phyloP scores from a whole-genome alignment of 1,284 basidiomycete genomes.

The Pisolithus thermaeus region DNA sequence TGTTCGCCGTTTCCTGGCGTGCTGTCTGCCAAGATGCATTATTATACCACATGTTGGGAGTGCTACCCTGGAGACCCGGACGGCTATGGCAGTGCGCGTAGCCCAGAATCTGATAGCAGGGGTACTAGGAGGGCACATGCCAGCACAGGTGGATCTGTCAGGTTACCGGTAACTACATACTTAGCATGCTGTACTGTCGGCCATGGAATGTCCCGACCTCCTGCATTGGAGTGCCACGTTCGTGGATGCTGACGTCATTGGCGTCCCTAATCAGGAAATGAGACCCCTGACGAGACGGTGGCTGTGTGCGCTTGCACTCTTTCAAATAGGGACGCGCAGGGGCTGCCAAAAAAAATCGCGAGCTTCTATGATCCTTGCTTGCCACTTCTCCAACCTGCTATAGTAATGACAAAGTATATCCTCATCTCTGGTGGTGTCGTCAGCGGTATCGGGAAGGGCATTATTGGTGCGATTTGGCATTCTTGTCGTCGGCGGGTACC shows the following conservation, averaged over 20 bases:
- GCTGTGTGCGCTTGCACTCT: neutral
- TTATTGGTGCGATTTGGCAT: slow-evolving; percentile 67
- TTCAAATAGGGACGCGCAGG: slow-evolving; percentile 4
- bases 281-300: neutral
- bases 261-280: neutral
- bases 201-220: neutral
- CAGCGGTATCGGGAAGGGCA: slow-evolving; percentile 92
- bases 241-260: neutral
- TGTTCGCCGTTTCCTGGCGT: slow-evolving; percentile 9
- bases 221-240: too few relatives aligned
- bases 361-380: slow-evolving; percentile 7
- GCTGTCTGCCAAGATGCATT: slow-evolving; percentile 47
- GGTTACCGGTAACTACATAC: neutral
- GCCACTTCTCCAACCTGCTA: slow-evolving; percentile 6
- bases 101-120: slow-evolving; percentile 61
- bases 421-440: slow-evolving; percentile 89
- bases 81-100: slow-evolving; percentile 75
- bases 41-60: slow-evolving; percentile 89
- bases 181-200: neutral
- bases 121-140: slow-evolving; percentile 47
- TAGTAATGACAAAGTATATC: slow-evolving; percentile 81
- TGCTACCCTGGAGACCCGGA: slow-evolving; percentile 80
- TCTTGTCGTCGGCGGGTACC: slow-evolving; percentile 20
- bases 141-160: slow-evolving; percentile 40
- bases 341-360: slow-evolving; percentile 4